Evolutionary conservation across 2,329 filamentous ascomycete species (phyloP), one percentile per base, ranked within the genome.

Genomic region (Neofusicoccum cordaticola): DNA sequence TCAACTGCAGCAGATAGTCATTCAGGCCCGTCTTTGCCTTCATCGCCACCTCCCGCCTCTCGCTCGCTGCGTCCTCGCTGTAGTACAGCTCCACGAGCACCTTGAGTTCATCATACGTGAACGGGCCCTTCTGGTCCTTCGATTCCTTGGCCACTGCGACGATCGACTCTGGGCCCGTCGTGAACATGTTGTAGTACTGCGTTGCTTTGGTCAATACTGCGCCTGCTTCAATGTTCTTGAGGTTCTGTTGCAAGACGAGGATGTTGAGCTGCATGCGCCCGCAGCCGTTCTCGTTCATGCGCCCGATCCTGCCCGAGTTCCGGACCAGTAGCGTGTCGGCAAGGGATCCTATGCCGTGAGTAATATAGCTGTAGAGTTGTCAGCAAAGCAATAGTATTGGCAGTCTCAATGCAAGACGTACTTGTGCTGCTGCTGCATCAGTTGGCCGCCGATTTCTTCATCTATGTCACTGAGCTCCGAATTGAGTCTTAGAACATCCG

Each of bases 191-290:
- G 72, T 88, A 93, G 78, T 90, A 94, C 65, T 85, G 83, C 19
- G 86, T 84, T 0, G 89, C 86, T 41, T 86, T 81, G 3, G 83
- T 82, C 34, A 94, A 81, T 64, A 85, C 83, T 2, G 91, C 88
- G 8, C 85, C 85, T 1, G 86, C 83, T 76, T 95, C 92, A 62
- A 99, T 89, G 69, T 96, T 96, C 81, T 97, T 97, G 63, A 99
- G 86, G 72, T 97, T 97, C 75, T 99, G 95, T 78, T 98, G 94
- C 60, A 99, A 82, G 45, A 99, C 95, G 27, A 97, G 84, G 56
- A 97, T 92, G 75, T 99, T 97, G 72, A 98, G 86, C 75, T 93
- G 90, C 86, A 99, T 93, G 42, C 93, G 86, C n/a, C 88, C 87
- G 66, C 89, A 91, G 47, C 95, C 95, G 70, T 90, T 86, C 42